These are phyloP conservation scores for Colletotrichum sp. DNA, from an alignment of 2,329 filamentous ascomycete species.

Conservation along the genomic window DNA sequence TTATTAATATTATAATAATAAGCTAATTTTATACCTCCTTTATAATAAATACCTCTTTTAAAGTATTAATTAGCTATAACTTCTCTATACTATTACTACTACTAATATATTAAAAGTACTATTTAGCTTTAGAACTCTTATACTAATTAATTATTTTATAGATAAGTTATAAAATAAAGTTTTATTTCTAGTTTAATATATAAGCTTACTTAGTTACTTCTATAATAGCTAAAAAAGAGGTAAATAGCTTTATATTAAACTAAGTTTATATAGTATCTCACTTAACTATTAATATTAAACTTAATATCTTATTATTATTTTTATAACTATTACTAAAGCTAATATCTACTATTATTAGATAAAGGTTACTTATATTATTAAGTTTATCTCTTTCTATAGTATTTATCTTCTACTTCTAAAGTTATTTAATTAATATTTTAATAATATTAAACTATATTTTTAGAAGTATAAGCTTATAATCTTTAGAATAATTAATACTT, in stretches of 20 bases:
- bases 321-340: neutral
- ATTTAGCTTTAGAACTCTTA: neutral
- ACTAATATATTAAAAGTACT: neutral
- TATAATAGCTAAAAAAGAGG: no score
- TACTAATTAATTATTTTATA: neutral
- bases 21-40: neutral
- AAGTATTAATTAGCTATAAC: neutral
- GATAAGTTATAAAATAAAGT: neutral
- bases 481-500: neutral
- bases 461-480: neutral
- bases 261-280: neutral
- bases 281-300: no score
- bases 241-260: neutral
- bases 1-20: neutral
- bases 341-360: neutral
- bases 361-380: neutral
- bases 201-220: neutral
- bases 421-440: neutral
- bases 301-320: neutral
- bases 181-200: neutral
- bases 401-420: neutral
- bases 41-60: neutral
- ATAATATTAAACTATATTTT: neutral
- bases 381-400: neutral
- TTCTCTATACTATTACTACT: neutral